Percentiles rank a stretch among this genome's conserved stretches.
Conservation (phyloP, 306 rosid genomes). For the Abrus pulchellus region DNA sequence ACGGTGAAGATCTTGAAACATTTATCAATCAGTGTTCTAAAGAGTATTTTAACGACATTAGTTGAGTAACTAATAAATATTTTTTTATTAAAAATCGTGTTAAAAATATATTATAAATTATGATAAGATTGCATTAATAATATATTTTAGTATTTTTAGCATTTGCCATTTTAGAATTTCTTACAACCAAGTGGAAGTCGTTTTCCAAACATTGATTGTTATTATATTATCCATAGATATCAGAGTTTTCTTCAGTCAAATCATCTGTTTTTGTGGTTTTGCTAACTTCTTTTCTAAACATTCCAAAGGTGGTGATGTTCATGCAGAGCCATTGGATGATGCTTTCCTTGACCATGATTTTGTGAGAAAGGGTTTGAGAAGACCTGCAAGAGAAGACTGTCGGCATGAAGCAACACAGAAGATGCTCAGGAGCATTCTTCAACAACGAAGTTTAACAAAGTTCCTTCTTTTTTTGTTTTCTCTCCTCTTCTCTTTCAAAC, state of each 20-base stretch:
- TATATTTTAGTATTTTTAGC: too few relatives aligned
- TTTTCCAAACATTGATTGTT: constrained; percentile 56
- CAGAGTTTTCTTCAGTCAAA: constrained; percentile 51
- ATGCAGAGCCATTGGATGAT: constrained; percentile 51
- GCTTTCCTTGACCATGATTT: constrained; percentile 53
- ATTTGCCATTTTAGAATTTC: neutral
- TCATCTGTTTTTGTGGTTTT: constrained; percentile 48
- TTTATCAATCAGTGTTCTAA: neutral
- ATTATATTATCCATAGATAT: constrained; percentile 26
- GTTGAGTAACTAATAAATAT: too few relatives aligned
- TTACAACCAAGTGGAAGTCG: constrained; percentile 56
- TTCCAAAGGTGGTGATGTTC: constrained; percentile 54
- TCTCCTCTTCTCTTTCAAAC: constrained; percentile 13
- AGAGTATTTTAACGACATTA: neutral
- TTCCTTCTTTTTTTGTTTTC: neutral
- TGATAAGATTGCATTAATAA: too few relatives aligned
- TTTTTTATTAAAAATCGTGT: too few relatives aligned
- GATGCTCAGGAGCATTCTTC: constrained; percentile 52
- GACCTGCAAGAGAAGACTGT: constrained; percentile 54
- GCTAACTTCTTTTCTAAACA: constrained; percentile 67
- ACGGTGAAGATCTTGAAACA: constrained; percentile 15
- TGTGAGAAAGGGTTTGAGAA: constrained; percentile 56
- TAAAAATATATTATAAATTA: too few relatives aligned
- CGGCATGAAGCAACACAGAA: constrained; percentile 61
- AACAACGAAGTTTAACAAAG: constrained; percentile 46